These are phyloP conservation scores for Salix exigua DNA, from an alignment of 345 rosid genomes.

Conservation along the genomic window DNA sequence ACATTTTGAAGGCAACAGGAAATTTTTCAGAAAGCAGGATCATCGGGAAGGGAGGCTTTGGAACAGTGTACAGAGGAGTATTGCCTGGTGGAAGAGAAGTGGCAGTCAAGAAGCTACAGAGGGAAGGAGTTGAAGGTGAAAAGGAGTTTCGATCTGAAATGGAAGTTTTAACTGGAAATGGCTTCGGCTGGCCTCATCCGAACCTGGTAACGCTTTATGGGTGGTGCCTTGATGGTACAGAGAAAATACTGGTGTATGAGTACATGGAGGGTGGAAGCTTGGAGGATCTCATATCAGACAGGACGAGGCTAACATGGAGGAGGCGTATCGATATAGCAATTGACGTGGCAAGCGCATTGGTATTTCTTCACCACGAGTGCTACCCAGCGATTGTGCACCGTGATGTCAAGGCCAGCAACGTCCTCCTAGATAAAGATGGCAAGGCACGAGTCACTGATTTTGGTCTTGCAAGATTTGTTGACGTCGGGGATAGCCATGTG, in stretches of 20 bases:
- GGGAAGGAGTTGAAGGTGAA: slow-evolving; percentile 83
- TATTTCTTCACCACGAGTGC: slow-evolving; percentile 88
- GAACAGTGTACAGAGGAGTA: slow-evolving; percentile 71
- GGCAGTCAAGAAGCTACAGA: slow-evolving; percentile 85
- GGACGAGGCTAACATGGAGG: slow-evolving; percentile 55
- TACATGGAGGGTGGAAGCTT: slow-evolving; percentile 89
- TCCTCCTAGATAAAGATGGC: slow-evolving; percentile 62
- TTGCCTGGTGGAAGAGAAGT: slow-evolving; percentile 82
- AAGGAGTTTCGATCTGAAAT: slow-evolving; percentile 83
- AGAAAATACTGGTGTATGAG: slow-evolving; percentile 77
- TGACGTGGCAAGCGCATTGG: slow-evolving; percentile 67
- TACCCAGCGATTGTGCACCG: slow-evolving; percentile 84
- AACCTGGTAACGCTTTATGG: slow-evolving; percentile 87
- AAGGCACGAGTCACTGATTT: slow-evolving; percentile 83
- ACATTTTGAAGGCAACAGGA: slow-evolving; percentile 76
- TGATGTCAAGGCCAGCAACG: slow-evolving; percentile 95
- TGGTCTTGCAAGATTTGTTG: slow-evolving; percentile 76
- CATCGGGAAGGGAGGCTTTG: slow-evolving; percentile 85
- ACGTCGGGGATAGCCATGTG: slow-evolving; percentile 75
- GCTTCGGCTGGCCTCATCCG: slow-evolving; percentile 89
- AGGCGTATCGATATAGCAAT: slow-evolving; percentile 57
- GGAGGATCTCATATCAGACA: slow-evolving; percentile 71
- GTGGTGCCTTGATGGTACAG: slow-evolving; percentile 75
- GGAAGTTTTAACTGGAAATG: slow-evolving; percentile 78
- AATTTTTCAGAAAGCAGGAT: slow-evolving; percentile 70